Conservation (phyloP, 2,329 filamentous ascomycete species). For the Fusarium virguliforme region DNA sequence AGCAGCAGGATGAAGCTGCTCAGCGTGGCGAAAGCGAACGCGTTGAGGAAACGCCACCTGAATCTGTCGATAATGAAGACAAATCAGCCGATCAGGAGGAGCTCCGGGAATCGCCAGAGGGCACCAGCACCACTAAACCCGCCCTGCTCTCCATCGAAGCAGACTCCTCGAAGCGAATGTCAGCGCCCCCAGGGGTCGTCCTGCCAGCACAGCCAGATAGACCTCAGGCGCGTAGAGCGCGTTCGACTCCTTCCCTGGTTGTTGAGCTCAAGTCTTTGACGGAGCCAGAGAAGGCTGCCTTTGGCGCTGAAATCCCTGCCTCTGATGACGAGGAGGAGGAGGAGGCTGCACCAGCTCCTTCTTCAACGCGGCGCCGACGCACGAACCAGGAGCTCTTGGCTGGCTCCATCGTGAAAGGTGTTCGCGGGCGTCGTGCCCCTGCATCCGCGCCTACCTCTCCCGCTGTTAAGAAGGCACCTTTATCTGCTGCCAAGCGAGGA, state of each 20-base stretch:
- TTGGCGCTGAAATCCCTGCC: constrained; percentile 19
- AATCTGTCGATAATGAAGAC: constrained; percentile 7
- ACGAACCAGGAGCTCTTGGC: constrained; percentile 31
- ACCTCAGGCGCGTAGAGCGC: constrained; percentile 13
- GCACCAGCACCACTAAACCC: constrained; percentile 11
- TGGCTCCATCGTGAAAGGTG: constrained; percentile 24
- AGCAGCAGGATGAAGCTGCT: constrained; percentile 6
- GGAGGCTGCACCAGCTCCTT: constrained; percentile 11
- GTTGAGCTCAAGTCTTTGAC: constrained; percentile 36
- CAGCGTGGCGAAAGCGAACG: constrained; percentile 22
- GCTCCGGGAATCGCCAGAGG: background rate
- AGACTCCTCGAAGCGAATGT: constrained; percentile 38
- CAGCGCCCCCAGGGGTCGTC: constrained; percentile 28
- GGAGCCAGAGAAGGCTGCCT: constrained; percentile 38
- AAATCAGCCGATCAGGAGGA: constrained; percentile 13
- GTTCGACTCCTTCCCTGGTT: constrained; percentile 37
- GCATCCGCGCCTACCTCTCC: constrained; percentile 38
- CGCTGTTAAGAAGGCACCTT: constrained; percentile 23
- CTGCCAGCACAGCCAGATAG: constrained; percentile 15
- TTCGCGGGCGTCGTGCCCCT: constrained; percentile 30
- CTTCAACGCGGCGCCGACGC: constrained; percentile 38
- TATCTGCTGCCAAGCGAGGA: constrained; percentile 25
- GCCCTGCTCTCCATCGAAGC: constrained; percentile 33
- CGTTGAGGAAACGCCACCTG: constrained; percentile 35
- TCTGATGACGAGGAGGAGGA: constrained; percentile 11